Evolutionary conservation across 2,329 filamentous ascomycete species (phyloP).

Genomic region (Daldinia sp.): DNA sequence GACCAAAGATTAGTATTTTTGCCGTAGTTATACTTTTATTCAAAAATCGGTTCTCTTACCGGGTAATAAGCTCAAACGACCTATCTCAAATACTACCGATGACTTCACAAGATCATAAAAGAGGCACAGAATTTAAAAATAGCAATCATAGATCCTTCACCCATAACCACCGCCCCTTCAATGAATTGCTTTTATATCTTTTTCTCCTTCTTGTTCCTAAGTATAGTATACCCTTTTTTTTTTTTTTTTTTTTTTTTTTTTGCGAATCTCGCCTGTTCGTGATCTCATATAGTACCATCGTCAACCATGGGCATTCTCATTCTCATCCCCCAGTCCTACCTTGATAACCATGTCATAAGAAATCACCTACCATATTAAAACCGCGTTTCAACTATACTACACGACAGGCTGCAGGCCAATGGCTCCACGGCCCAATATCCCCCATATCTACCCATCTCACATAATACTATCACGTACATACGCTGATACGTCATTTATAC

Average conservation of each 20-base stretch:
- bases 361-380: constrained; percentile 24
- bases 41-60: neutral
- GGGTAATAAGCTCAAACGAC: constrained; percentile 15
- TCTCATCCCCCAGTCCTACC: neutral
- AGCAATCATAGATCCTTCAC: constrained; percentile 17
- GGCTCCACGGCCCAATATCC: constrained; percentile 8
- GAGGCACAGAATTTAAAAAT: constrained; percentile 23
- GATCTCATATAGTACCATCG: neutral
- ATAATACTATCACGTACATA: constrained; percentile 9
- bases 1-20: neutral
- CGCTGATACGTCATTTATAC: neutral
- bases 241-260: too few relatives aligned
- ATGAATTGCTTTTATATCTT: neutral
- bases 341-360: constrained; percentile 19
- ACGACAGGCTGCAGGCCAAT: neutral
- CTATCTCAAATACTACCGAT: constrained; percentile 3
- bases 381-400: constrained; percentile 27
- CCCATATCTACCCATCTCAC: constrained; percentile 14
- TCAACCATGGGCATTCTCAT: neutral
- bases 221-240: neutral
- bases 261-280: constrained; percentile 9
- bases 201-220: neutral
- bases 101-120: constrained; percentile 4
- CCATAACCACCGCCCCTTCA: constrained; percentile 6
- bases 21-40: neutral